These are phyloP conservation scores for Castanea mollissima DNA, from an alignment of 306 rosid species.

Conservation along the genomic window DNA sequence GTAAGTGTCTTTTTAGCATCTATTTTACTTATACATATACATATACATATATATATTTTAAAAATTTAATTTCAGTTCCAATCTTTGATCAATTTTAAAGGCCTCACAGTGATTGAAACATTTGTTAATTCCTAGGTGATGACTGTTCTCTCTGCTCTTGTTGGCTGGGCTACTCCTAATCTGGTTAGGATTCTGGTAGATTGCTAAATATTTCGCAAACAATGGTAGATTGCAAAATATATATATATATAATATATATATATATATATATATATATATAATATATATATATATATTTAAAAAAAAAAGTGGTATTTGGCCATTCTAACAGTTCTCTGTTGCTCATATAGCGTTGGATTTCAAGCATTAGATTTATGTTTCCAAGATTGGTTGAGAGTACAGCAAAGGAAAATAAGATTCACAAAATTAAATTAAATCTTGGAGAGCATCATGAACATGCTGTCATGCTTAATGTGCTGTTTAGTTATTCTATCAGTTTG, in stretches of 20 bases:
- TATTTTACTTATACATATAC: not conserved
- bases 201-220: too few relatives aligned
- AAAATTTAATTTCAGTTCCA: not conserved
- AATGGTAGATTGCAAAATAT: too few relatives aligned
- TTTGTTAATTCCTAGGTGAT: constrained; percentile 59
- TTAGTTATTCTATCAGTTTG: not conserved
- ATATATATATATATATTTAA: too few relatives aligned
- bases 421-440: not conserved
- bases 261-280: too few relatives aligned
- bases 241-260: too few relatives aligned
- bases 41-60: too few relatives aligned
- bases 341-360: not conserved
- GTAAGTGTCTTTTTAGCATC: constrained; percentile 42
- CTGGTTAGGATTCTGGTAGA: constrained; percentile 45
- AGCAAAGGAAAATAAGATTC: not conserved
- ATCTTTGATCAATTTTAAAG: not conserved
- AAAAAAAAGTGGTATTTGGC: too few relatives aligned
- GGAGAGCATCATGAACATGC: not conserved
- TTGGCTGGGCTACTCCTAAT: constrained; percentile 98
- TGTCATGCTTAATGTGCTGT: not conserved
- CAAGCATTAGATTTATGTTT: not conserved
- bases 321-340: not conserved
- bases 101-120: constrained; percentile 8
- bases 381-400: not conserved
- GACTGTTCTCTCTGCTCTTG: constrained; percentile 88